phyloP scores from a whole-genome alignment of 2,329 filamentous ascomycete genomes.

The Colletotrichum godetiae region DNA sequence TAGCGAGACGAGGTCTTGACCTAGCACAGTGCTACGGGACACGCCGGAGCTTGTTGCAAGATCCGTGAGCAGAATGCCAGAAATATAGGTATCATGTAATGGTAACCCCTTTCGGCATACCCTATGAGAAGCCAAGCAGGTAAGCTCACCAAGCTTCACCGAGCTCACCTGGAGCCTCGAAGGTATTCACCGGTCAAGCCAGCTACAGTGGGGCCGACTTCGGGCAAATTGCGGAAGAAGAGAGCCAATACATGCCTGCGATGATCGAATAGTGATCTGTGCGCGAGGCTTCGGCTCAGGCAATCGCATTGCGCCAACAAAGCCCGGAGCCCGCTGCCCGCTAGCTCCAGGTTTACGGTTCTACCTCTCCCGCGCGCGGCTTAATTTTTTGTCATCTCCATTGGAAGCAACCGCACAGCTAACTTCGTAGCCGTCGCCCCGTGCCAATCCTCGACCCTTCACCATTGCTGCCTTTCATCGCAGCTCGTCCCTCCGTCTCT shows the following conservation, averaged over 20 bases:
- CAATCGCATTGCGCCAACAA: conserved; percentile 34
- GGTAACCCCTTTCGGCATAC: neutral
- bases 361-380: conserved; percentile 30
- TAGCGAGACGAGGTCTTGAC: too few relatives aligned
- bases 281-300: conserved; percentile 30
- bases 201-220: conserved; percentile 14
- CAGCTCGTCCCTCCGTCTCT: neutral
- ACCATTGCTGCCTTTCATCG: conserved; percentile 14
- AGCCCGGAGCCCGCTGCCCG: conserved; percentile 30
- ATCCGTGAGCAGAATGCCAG: too few relatives aligned
- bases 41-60: too few relatives aligned
- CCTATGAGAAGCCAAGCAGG: neutral
- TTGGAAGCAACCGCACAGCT: conserved; percentile 26
- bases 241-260: neutral
- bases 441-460: conserved; percentile 18
- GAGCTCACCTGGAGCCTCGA: neutral
- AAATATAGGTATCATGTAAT: too few relatives aligned
- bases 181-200: neutral
- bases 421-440: conserved; percentile 17
- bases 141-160: neutral
- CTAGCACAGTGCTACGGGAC: too few relatives aligned
- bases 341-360: conserved; percentile 30
- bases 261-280: conserved; percentile 5
- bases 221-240: conserved; percentile 31
- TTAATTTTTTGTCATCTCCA: conserved; percentile 34